These are phyloP conservation scores for Termitomyces sp. DNA, from an alignment of 768 basidiomycete genomes.

Conservation along the genomic window DNA sequence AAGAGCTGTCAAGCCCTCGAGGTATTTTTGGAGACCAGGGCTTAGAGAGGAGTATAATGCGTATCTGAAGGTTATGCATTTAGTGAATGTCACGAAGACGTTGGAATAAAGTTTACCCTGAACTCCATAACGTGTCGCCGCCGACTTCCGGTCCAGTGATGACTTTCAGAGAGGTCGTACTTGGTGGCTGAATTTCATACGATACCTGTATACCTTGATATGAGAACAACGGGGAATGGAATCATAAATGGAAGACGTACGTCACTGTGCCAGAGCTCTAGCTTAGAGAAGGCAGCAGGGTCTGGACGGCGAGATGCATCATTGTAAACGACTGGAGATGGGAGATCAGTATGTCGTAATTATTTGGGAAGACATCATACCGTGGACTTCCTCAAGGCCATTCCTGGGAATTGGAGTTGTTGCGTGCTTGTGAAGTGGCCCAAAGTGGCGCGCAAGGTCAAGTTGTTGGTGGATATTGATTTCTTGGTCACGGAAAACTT, in stretches of 20 bases:
- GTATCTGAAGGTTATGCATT: constrained; percentile 39
- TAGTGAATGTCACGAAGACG: neutral
- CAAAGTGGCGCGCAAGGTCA: constrained; percentile 65
- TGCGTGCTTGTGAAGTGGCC: constrained; percentile 77
- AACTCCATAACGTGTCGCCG: constrained; percentile 79
- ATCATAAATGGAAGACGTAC: constrained; percentile 26
- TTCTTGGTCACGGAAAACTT: constrained; percentile 75
- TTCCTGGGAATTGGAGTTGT: constrained; percentile 72
- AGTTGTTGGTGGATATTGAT: constrained; percentile 63
- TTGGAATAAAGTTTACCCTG: constrained; percentile 41
- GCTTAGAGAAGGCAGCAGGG: constrained; percentile 56
- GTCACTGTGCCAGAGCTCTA: constrained; percentile 81
- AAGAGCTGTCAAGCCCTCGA: constrained; percentile 67
- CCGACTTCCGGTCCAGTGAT: constrained; percentile 65
- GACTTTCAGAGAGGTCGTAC: constrained; percentile 71
- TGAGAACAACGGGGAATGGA: neutral
- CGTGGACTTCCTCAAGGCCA: constrained; percentile 73
- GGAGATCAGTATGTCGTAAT: constrained; percentile 3
- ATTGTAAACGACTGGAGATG: constrained; percentile 57
- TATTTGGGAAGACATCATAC: constrained; percentile 25
- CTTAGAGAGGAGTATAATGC: constrained; percentile 83
- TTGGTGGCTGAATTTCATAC: constrained; percentile 80
- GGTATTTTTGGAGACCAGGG: constrained; percentile 65
- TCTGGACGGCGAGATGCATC: constrained; percentile 60
- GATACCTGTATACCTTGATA: constrained; percentile 34